Base-by-base conservation (phyloP, 2,329 filamentous ascomycete genomes). In the Didymella glomerata region DNA sequence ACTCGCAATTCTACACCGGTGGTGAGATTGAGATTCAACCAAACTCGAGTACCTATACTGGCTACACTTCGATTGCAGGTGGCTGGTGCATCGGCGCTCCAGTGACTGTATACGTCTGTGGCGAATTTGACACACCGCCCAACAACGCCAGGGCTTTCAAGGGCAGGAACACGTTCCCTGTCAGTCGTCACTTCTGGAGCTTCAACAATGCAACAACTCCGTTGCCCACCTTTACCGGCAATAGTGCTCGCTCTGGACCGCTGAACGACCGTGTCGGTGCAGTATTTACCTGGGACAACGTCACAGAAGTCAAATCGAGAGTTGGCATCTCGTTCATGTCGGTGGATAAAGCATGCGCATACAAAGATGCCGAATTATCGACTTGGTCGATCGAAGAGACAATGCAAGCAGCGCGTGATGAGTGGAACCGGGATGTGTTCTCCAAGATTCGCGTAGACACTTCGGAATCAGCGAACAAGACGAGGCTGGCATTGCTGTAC, bases 371-470 rank as follows among this genome's bases (percentile, higher is more conserved):
- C 10, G 81, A 85, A 60, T 77, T 84, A 3, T 72, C 79, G 0
- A 67, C 72, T 1, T 81, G 79, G 74, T 75, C 78, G 25, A 70
- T 82, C 6, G 74, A 82, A 41, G 68, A 74, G 8, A 78, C 78
- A 2, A 71, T 79, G 0, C 68, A 75, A 36, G 69, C 75, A 7
- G 78, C 81, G n/a, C 75, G 79, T 24, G 68, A 76, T 2, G 69
- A 78, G 41, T 83, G 81, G 81, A 83, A 83, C 51, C 72, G 74
- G 2, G 77, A 82, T 36, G 84, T 90, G 2, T 79, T 90, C 18
- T 84, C 83, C 48, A 88, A 87, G 62, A 81, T 90, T 18, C 66
- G 61, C 1, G 74, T 76, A 14, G 70, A 73, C 34, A 69, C 64
- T 5, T 73, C 72, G 0, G 51, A 62, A 2, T 28, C 54, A 3